A percentile compares a stretch with the other conserved stretches of the same genome.
Evolutionary conservation across 148 eudicot species (phyloP).

Genomic region (Persicaria maculosa): DNA sequence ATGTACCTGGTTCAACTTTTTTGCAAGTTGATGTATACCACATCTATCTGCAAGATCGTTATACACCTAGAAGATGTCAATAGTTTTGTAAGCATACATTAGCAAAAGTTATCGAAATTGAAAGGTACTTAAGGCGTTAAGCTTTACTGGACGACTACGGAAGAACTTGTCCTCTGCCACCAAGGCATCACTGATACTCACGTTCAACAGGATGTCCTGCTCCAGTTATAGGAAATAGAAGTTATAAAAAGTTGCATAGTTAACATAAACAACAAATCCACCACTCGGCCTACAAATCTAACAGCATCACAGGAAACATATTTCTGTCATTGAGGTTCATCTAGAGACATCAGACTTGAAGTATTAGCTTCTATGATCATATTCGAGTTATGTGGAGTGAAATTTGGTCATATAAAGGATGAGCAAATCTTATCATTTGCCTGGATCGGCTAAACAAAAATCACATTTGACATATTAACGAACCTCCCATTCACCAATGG

Average conservation of each 20-base stretch:
- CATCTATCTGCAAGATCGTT: constrained; percentile 92
- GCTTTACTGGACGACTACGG: constrained; percentile 67
- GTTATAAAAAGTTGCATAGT: neutral
- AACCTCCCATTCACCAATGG: neutral
- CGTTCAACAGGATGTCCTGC: constrained; percentile 74
- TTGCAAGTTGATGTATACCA: constrained; percentile 89
- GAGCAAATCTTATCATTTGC: neutral
- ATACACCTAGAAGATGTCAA: constrained; percentile 47
- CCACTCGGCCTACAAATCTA: neutral
- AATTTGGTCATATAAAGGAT: neutral
- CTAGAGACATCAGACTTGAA: neutral
- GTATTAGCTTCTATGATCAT: neutral
- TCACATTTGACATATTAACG: neutral
- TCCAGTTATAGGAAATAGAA: constrained; percentile 12
- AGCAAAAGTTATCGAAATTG: neutral
- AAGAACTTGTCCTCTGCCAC: constrained; percentile 96
- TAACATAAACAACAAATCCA: neutral
- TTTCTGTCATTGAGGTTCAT: neutral
- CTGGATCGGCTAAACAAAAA: neutral
- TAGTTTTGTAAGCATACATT: neutral
- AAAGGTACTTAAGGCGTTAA: neutral
- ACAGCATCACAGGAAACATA: neutral
- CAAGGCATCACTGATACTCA: constrained; percentile 88
- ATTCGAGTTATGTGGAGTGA: neutral
- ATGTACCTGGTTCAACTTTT: constrained; percentile 88